phyloP scores from a whole-genome alignment of 176 grass and related monocot species.

The Bromus sterilis region DNA sequence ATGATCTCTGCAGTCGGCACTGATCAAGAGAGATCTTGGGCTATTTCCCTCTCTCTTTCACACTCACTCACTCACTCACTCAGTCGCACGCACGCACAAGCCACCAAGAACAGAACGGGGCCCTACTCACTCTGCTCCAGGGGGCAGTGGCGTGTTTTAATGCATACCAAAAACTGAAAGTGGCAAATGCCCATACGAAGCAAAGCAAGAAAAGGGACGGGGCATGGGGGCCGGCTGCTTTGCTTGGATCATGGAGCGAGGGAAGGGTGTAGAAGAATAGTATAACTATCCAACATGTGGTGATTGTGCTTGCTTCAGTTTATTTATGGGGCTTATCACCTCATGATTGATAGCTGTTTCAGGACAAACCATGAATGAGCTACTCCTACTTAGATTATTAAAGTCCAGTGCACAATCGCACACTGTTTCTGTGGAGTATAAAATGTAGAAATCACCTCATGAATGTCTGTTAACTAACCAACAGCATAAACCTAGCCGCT shows the following conservation, averaged over 20 bases:
- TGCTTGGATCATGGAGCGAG: conserved; percentile 28
- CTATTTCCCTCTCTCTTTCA: conserved; percentile 11
- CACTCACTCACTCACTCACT: background rate
- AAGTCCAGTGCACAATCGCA: background rate
- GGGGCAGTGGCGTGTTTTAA: background rate
- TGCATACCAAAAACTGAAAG: conserved; percentile 31
- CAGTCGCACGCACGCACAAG: background rate
- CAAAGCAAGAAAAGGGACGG: conserved; percentile 37
- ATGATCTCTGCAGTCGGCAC: conserved; percentile 31
- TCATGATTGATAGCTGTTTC: too few species aligned
- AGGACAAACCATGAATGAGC: conserved; percentile 12
- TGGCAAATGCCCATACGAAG: conserved; percentile 19
- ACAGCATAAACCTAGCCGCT: background rate
- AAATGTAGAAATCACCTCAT: background rate
- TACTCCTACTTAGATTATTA: conserved; percentile 20
- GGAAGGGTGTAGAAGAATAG: conserved; percentile 13
- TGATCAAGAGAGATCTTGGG: conserved; percentile 41
- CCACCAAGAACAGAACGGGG: conserved; percentile 41
- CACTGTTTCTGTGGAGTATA: background rate
- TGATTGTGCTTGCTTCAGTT: background rate
- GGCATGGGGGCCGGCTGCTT: conserved; percentile 16
- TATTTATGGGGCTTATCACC: conserved; percentile 53
- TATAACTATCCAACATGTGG: conserved; percentile 24
- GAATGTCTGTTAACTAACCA: conserved; percentile 12
- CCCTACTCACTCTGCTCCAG: conserved; percentile 7